Evolutionary conservation across 2,329 filamentous ascomycete species (phyloP).

Genomic region (Venturia pyrina): DNA sequence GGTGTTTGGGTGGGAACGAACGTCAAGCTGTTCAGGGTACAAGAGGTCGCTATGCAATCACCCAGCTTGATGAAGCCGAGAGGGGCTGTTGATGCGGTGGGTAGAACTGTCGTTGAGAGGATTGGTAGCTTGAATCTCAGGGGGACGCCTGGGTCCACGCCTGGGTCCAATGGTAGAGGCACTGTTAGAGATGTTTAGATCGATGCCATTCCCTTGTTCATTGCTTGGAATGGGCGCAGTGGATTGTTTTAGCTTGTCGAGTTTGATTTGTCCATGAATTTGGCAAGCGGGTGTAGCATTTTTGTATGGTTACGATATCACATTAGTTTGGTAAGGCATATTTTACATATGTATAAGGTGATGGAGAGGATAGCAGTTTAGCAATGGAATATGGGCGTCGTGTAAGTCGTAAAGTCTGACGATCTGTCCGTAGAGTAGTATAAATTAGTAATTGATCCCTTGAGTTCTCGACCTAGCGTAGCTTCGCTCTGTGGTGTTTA

Average conservation of each 20-base stretch:
- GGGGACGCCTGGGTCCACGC: not conserved
- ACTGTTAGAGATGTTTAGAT: not conserved
- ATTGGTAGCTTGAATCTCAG: conserved; percentile 74
- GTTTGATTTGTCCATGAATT: not conserved
- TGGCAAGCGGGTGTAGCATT: not conserved
- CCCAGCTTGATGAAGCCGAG: conserved; percentile 76
- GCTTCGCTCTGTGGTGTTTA: too few relatives aligned
- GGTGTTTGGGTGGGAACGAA: conserved; percentile 90
- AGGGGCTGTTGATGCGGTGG: conserved; percentile 87
- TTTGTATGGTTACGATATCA: not conserved
- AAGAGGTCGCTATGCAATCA: conserved; percentile 70
- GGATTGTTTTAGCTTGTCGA: not conserved
- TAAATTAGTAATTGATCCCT: too few relatives aligned
- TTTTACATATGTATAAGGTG: not conserved
- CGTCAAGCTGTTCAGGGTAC: conserved; percentile 81
- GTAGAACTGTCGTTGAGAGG: conserved; percentile 76
- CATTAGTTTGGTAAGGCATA: not conserved
- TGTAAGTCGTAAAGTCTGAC: too few relatives aligned
- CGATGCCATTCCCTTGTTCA: not conserved
- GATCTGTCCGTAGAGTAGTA: too few relatives aligned
- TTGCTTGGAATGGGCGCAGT: not conserved
- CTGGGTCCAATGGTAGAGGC: not conserved
- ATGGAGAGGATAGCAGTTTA: too few relatives aligned
- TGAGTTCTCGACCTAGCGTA: too few relatives aligned
- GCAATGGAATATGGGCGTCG: too few relatives aligned